Percentiles rank a stretch among this genome's conserved stretches.
These are phyloP conservation scores for Psidium guajava DNA, from an alignment of 345 rosid genomes.

Conservation along the genomic window DNA sequence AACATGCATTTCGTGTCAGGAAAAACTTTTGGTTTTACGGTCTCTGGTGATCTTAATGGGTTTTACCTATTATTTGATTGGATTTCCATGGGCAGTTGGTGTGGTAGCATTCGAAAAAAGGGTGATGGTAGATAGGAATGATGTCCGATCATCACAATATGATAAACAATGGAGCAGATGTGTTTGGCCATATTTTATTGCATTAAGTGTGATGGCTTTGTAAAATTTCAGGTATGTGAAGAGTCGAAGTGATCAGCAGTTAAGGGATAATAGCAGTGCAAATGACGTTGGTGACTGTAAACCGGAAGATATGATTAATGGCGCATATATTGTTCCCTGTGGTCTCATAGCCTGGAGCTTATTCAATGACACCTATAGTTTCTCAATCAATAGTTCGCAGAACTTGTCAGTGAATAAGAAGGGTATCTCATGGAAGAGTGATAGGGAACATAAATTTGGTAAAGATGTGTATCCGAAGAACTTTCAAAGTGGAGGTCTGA, in stretches of 20 bases:
- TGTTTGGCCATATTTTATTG: not conserved
- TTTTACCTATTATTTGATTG: not conserved
- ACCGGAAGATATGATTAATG: conserved; percentile 47
- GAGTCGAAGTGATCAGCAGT: conserved; percentile 75
- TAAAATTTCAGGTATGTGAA: conserved; percentile 69
- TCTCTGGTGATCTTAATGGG: not conserved
- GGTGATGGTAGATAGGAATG: not conserved
- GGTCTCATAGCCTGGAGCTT: conserved; percentile 99
- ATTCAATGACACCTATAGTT: conserved; percentile 75
- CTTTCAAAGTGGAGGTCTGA: conserved; percentile 58
- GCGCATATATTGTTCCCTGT: conserved; percentile 64
- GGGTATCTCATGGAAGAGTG: conserved; percentile 92
- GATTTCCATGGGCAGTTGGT: not conserved
- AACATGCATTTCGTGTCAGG: not conserved
- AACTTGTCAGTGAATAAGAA: conserved; percentile 38
- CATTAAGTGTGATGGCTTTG: not conserved
- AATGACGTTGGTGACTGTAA: conserved; percentile 36
- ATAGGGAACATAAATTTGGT: conserved; percentile 86
- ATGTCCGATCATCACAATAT: not conserved
- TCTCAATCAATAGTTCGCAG: conserved; percentile 30
- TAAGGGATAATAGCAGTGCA: conserved; percentile 25
- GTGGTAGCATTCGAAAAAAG: not conserved
- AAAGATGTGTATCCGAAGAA: conserved; percentile 65
- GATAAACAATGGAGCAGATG: not conserved
- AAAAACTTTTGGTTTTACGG: not conserved